These are phyloP conservation scores for Penicillium dipodomyicola DNA, from an alignment of 495 filamentous ascomycete genomes.

Conservation along the genomic window DNA sequence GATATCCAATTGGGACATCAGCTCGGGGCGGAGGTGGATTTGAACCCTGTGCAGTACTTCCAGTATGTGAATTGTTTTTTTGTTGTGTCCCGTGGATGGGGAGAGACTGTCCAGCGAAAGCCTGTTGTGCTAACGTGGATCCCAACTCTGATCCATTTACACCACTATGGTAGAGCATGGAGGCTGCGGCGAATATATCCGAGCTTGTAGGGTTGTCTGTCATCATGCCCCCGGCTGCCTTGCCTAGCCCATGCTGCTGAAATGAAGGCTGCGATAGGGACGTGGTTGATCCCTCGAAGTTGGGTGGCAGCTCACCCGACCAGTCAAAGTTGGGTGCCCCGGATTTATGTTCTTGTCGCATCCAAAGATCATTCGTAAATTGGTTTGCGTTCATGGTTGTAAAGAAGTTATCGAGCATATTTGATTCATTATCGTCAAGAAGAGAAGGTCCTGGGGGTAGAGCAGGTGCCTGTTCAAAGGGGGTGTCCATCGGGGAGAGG, in stretches of 20 bases:
- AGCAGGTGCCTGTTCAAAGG: slow-evolving; percentile 55
- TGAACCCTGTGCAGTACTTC: slow-evolving; percentile 17
- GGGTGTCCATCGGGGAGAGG: slow-evolving; percentile 50
- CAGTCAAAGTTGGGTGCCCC: slow-evolving; percentile 50
- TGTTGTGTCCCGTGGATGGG: slow-evolving; percentile 26
- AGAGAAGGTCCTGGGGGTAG: slow-evolving; percentile 59
- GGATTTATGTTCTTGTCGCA: slow-evolving; percentile 43
- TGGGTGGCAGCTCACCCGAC: slow-evolving; percentile 56
- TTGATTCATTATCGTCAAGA: slow-evolving; percentile 59
- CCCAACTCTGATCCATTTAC: slow-evolving; percentile 32
- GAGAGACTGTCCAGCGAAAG: slow-evolving; percentile 28
- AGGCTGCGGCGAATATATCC: slow-evolving; percentile 53
- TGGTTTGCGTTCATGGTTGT: slow-evolving; percentile 55
- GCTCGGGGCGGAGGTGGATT: slow-evolving; percentile 22
- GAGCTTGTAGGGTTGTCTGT: slow-evolving; percentile 24
- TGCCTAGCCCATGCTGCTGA: slow-evolving; percentile 29
- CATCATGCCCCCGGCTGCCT: slow-evolving; percentile 24
- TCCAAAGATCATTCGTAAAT: slow-evolving; percentile 51
- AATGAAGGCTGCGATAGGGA: slow-evolving; percentile 54
- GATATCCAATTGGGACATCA: slow-evolving; percentile 35
- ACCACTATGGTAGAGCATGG: slow-evolving; percentile 46
- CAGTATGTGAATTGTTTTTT: slow-evolving; percentile 20
- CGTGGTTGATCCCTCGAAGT: slow-evolving; percentile 59
- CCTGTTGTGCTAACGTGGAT: slow-evolving; percentile 30
- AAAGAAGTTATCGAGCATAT: slow-evolving; percentile 62